Evolutionary conservation across 768 basidiomycete genomes (phyloP).

Genomic region (Tylopilus balloui): DNA sequence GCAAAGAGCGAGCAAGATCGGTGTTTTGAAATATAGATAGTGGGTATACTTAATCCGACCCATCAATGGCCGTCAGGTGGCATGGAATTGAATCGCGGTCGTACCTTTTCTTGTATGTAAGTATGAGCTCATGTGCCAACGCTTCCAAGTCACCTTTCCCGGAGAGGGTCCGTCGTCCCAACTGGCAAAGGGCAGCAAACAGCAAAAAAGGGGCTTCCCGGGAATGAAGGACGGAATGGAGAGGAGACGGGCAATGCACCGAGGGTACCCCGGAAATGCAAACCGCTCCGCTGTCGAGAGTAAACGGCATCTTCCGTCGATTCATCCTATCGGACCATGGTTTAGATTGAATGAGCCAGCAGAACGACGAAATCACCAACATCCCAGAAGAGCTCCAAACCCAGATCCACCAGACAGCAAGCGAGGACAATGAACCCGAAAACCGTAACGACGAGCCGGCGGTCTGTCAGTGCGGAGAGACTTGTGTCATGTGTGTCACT

Average conservation of each 20-base stretch:
- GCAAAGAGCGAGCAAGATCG: not conserved
- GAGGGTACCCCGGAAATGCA: not conserved
- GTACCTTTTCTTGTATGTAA: conserved; percentile 17
- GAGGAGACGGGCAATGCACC: not conserved
- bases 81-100: conserved; percentile 1
- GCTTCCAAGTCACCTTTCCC: not conserved
- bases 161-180: not conserved
- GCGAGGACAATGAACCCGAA: conserved; percentile 3
- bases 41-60: conserved; percentile 3
- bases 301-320: conserved; percentile 2
- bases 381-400: not conserved
- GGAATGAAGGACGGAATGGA: conserved; percentile 12
- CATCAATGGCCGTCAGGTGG: conserved; percentile 24
- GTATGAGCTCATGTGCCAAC: not conserved
- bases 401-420: not conserved
- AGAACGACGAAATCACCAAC: not conserved
- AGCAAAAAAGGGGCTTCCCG: not conserved
- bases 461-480: conserved; percentile 2
- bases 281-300: not conserved
- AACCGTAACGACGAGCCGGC: conserved; percentile 4
- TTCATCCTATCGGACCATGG: conserved; percentile 2
- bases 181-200: not conserved
- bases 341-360: not conserved
- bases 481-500: not conserved
- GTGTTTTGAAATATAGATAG: not conserved